Evolutionary conservation across 2,329 filamentous ascomycete genomes (phyloP).

Genomic region (Paecilomyces niveus): DNA sequence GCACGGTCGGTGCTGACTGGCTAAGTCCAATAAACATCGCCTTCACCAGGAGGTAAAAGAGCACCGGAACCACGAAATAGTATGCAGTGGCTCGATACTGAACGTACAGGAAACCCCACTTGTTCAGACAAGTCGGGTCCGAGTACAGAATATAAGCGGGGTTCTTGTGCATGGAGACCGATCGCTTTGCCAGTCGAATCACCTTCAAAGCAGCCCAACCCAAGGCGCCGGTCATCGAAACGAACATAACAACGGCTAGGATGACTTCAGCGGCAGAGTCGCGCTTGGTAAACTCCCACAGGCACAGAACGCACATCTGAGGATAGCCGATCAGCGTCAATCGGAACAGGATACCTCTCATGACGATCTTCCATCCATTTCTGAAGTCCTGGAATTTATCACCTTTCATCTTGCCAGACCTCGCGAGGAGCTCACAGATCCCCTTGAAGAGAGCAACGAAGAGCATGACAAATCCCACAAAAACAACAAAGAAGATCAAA

Average conservation of each 20-base stretch:
- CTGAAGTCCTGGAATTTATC: slow-evolving; percentile 91
- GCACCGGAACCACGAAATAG: slow-evolving; percentile 80
- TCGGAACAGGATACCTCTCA: slow-evolving; percentile 91
- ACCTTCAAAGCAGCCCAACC: slow-evolving; percentile 87
- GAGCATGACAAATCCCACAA: slow-evolving; percentile 67
- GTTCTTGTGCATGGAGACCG: slow-evolving; percentile 87
- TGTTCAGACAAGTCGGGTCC: slow-evolving; percentile 87
- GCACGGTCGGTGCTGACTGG: slow-evolving; percentile 62
- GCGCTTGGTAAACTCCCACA: slow-evolving; percentile 84
- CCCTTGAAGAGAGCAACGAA: slow-evolving; percentile 74
- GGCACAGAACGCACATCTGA: slow-evolving; percentile 79
- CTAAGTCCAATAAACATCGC: slow-evolving; percentile 79
- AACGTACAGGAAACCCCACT: slow-evolving; percentile 97
- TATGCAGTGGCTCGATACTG: slow-evolving; percentile 94
- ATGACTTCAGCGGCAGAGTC: slow-evolving; percentile 84
- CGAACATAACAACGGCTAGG: slow-evolving; percentile 79
- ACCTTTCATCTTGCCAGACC: slow-evolving; percentile 67
- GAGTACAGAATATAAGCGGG: slow-evolving; percentile 96
- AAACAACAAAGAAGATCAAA: slow-evolving; percentile 78
- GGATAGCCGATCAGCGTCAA: slow-evolving; percentile 86
- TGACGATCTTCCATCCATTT: slow-evolving; percentile 84
- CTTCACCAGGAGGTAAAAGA: slow-evolving; percentile 78
- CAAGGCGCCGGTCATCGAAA: slow-evolving; percentile 70
- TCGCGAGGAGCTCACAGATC: slow-evolving; percentile 67
- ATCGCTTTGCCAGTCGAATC: slow-evolving; percentile 78